Evolutionary conservation across 1,284 basidiomycete species (phyloP).

Genomic region (Hortiboletus rubellus): DNA sequence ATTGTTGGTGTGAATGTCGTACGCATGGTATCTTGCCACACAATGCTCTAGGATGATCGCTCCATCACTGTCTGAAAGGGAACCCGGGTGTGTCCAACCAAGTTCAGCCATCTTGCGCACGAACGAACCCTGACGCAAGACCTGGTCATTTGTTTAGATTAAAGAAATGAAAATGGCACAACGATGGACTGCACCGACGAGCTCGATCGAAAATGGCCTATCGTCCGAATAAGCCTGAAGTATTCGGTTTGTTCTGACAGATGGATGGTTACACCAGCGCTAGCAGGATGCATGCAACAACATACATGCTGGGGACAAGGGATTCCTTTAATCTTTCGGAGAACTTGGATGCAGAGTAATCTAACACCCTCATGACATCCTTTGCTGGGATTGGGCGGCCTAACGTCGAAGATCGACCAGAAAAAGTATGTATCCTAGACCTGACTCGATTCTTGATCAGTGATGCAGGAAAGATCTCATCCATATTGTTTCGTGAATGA

Average conservation of each 20-base stretch:
- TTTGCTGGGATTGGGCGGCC: not conserved
- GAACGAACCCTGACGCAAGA: constrained; percentile 57
- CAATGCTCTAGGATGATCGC: constrained; percentile 38
- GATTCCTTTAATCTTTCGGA: not conserved
- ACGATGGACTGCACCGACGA: constrained; percentile 48
- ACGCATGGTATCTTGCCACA: constrained; percentile 44
- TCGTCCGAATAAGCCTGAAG: constrained; percentile 48
- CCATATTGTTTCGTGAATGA: not conserved
- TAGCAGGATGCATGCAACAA: not conserved
- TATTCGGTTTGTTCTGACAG: constrained; percentile 37
- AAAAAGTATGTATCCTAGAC: not conserved
- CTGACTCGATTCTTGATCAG: constrained; percentile 20
- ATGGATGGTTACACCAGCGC: not conserved
- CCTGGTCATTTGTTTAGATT: constrained; percentile 29
- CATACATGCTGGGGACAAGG: constrained; percentile 8
- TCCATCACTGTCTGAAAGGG: constrained; percentile 39
- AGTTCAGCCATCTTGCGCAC: constrained; percentile 53
- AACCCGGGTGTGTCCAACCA: constrained; percentile 48
- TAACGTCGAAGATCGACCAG: not conserved
- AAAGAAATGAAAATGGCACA: not conserved
- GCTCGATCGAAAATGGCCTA: constrained; percentile 51
- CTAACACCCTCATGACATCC: constrained; percentile 7
- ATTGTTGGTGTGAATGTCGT: not conserved
- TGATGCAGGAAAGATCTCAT: constrained; percentile 17
- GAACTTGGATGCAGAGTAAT: constrained; percentile 2